Evolutionary conservation across 2,329 filamentous ascomycete genomes (phyloP), one percentile per base, ranked within the genome.

Genomic region (Sporothrix luriei): DNA sequence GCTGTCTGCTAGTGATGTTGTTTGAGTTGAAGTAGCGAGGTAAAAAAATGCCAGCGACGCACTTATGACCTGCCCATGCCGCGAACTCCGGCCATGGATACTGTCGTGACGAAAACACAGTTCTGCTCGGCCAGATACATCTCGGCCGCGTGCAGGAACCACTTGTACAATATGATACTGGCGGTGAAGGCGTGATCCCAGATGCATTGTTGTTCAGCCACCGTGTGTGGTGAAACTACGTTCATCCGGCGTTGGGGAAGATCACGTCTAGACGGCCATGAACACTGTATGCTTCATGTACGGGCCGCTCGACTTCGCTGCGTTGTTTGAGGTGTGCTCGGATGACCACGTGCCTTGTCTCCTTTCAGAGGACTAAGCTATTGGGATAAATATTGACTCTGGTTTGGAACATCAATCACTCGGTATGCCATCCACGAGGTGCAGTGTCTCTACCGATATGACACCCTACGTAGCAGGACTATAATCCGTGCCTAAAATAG

Each of bases 241-340:
- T 85, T 84, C 84, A 87, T 2, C 85, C 84, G 9, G 90, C 90
- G 78, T 95, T 95, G 2, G 90, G 91, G 75, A 94, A 87, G 59
- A 95, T 82, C 52, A 93, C 84, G 79, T 95, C 91, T n/a, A 95
- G 78, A 1, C 89, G 87, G 4, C 89, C 90, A 72, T 92, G 82
- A n/a, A 78, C 79, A 33, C 83, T 79, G 62, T 89, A 82, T 1
- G 87, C 85, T 57, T 89, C 83, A 21, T 84, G 78, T 0, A 94
- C 86, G 0, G 89, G 82, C 0, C 81, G 80, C 64, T 82, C 78
- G 72, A 91, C 87, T 33, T 91, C 90, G 1, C 80, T 78, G 46
- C 86, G 83, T 6, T 82, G 80, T 19, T 85, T 87, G 57, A 91
- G 83, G 77, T 94, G 91, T 75, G 88, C 91, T 76, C 88, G 84